A percentile compares a stretch with the other conserved stretches of the same genome.
Evolutionary conservation across 2,329 filamentous ascomycete genomes (phyloP).

Genomic region (Aspergillus tubingensis): DNA sequence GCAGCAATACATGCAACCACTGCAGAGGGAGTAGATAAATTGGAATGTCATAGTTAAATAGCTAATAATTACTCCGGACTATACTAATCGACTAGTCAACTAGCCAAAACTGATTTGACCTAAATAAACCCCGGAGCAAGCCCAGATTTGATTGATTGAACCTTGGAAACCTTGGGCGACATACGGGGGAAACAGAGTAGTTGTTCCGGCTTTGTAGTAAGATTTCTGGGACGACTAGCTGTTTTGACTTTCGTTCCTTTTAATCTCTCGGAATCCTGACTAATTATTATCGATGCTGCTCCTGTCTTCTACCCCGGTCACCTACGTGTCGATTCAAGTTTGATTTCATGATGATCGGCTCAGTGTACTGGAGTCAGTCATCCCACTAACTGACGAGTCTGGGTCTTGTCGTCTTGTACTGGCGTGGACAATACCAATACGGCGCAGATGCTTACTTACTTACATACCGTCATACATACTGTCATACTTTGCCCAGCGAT

Average conservation of each 20-base stretch:
- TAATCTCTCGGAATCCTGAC: constrained; percentile 1
- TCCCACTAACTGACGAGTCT: constrained; percentile 5
- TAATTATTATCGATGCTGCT: neutral
- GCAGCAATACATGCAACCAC: neutral
- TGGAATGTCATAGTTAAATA: neutral
- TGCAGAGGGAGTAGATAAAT: neutral
- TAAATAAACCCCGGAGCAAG: neutral
- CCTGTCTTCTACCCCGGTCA: neutral
- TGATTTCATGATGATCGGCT: constrained; percentile 13
- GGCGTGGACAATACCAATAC: neutral
- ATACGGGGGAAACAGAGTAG: no score
- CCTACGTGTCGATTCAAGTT: constrained; percentile 10
- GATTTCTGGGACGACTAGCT: neutral
- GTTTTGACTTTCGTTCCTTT: constrained; percentile 11
- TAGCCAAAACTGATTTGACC: neutral
- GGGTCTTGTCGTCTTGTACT: neutral
- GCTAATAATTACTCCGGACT: no score
- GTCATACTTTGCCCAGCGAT: neutral
- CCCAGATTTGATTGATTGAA: neutral
- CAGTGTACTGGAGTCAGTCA: constrained; percentile 7
- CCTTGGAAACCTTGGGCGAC: neutral
- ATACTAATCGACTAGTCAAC: no score
- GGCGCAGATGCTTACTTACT: neutral
- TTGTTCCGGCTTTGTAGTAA: neutral
- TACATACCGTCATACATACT: neutral